phyloP scores from a whole-genome alignment of 1,284 basidiomycete genomes.

The Athelia sp. region DNA sequence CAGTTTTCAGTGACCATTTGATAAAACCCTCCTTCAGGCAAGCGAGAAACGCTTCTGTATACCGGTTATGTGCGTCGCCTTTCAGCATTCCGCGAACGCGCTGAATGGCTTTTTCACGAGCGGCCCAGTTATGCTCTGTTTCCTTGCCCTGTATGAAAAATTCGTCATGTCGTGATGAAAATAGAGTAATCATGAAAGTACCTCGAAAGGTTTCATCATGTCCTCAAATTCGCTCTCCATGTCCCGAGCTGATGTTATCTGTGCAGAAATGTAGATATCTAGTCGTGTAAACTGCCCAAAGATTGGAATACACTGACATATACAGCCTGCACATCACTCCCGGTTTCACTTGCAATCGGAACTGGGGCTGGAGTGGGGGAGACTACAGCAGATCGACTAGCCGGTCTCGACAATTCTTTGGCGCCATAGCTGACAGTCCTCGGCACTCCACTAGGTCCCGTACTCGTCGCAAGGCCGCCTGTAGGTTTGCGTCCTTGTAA shows the following conservation, averaged over 20 bases:
- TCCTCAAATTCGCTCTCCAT: constrained; percentile 79
- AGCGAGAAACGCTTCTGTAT: constrained; percentile 67
- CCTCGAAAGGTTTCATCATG: constrained; percentile 82
- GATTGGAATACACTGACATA: constrained; percentile 50
- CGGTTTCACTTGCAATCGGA: constrained; percentile 29
- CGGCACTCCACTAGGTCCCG: constrained; percentile 28
- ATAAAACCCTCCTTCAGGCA: constrained; percentile 76
- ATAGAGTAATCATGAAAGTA: constrained; percentile 17
- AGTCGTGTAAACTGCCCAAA: neutral
- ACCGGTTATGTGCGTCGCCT: constrained; percentile 74
- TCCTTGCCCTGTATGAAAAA: constrained; percentile 76
- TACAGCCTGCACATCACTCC: constrained; percentile 55
- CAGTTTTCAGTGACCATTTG: constrained; percentile 84
- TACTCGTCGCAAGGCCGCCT: constrained; percentile 11
- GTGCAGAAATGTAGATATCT: neutral
- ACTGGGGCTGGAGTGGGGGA: constrained; percentile 37
- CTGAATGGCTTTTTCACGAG: constrained; percentile 75
- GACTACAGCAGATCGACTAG: constrained; percentile 49
- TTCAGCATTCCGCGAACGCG: constrained; percentile 90
- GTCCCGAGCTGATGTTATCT: constrained; percentile 85
- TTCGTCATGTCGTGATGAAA: constrained; percentile 1
- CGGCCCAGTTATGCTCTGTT: constrained; percentile 94
- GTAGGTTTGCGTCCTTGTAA: constrained; percentile 49
- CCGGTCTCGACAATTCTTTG: constrained; percentile 45
- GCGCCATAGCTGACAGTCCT: constrained; percentile 48